Percentiles rank a stretch among this genome's conserved stretches.
These are phyloP conservation scores for Mortierella sp. DNA, from an alignment of 371 early-diverging fungal species.

Conservation along the genomic window DNA sequence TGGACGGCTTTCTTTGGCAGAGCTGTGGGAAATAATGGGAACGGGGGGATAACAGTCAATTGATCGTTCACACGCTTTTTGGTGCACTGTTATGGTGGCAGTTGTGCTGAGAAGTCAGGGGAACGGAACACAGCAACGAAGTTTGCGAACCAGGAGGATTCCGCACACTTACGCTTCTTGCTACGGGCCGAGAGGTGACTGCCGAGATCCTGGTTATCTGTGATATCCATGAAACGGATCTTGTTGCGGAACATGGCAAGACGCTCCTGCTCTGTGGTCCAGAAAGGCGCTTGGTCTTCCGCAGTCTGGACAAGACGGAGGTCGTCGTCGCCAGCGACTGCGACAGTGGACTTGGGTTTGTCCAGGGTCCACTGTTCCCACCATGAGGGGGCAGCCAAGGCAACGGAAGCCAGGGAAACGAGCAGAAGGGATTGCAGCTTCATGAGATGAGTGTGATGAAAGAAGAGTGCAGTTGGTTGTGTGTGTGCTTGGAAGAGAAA, in stretches of 20 bases:
- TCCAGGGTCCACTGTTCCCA: conserved; percentile 47
- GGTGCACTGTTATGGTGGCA: too few species aligned
- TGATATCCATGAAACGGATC: conserved; percentile 89
- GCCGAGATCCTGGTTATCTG: conserved; percentile 65
- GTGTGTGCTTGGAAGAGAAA: too few species aligned
- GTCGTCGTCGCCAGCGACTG: conserved; percentile 14
- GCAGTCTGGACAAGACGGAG: conserved; percentile 55
- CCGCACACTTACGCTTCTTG: conserved; percentile 35
- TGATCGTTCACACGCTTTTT: neutral
- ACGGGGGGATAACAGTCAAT: neutral
- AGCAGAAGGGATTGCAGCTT: conserved; percentile 45
- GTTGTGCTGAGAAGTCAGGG: too few species aligned
- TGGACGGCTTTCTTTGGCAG: conserved; percentile 59
- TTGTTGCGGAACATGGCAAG: conserved; percentile 71
- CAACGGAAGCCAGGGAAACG: conserved; percentile 44
- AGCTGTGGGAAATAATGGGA: conserved; percentile 33
- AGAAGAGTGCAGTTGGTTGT: too few species aligned
- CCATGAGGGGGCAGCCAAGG: conserved; percentile 53
- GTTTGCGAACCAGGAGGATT: too few species aligned
- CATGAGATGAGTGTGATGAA: conserved; percentile 6
- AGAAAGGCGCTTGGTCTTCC: conserved; percentile 63
- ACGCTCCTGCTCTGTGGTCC: conserved; percentile 75
- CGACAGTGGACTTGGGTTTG: conserved; percentile 21
- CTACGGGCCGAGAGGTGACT: conserved; percentile 10
- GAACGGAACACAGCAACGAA: neutral